These are phyloP conservation scores for Melocanna baccifera DNA, from an alignment of 176 grass and related monocot genomes.

Conservation along the genomic window DNA sequence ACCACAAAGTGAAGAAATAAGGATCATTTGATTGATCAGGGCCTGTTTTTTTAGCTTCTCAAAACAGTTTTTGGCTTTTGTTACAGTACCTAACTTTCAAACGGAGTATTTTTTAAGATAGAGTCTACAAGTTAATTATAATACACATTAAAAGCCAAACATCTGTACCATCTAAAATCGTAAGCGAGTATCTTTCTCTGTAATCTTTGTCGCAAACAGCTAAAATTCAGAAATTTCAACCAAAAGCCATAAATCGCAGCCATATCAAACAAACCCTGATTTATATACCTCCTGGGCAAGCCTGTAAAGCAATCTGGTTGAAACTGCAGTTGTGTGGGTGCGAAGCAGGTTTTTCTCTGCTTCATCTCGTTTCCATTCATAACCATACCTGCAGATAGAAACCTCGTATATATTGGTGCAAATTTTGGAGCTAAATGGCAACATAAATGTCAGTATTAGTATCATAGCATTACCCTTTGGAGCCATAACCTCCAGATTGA, in stretches of 20 bases:
- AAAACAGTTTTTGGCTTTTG: too few species aligned
- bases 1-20: neutral
- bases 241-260: too few species aligned
- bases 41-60: too few species aligned
- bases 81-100: too few species aligned
- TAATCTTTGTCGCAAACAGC: too few species aligned
- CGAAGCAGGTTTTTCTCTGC: constrained; percentile 96
- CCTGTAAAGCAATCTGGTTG: constrained; percentile 81
- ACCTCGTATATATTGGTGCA: constrained; percentile 7
- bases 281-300: constrained; percentile 73
- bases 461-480: constrained; percentile 65
- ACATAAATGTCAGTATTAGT: neutral
- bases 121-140: too few species aligned
- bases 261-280: too few species aligned
- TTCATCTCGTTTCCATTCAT: constrained; percentile 95
- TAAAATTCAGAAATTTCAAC: too few species aligned
- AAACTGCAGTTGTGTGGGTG: constrained; percentile 96
- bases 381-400: constrained; percentile 65
- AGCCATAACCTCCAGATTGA: constrained; percentile 77
- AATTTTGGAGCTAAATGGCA: neutral
- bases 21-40: neutral
- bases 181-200: too few species aligned
- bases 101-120: too few species aligned
- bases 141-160: too few species aligned
- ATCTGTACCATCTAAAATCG: too few species aligned